Evolutionary conservation across 2,329 filamentous ascomycete species (phyloP).

Genomic region (Colletotrichum tanaceti): DNA sequence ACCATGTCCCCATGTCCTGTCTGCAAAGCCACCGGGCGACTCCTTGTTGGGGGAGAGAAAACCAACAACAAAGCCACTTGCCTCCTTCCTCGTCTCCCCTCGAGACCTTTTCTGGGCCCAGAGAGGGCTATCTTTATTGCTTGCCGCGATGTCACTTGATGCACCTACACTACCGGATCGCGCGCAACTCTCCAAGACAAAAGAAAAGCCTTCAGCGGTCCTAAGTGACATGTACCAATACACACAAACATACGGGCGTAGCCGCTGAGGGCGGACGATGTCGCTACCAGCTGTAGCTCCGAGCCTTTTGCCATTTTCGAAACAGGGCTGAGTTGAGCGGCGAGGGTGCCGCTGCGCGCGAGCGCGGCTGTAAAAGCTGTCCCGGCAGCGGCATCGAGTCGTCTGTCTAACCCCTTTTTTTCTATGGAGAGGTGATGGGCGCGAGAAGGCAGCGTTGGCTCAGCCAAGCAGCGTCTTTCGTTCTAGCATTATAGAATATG

Average conservation of each 20-base stretch:
- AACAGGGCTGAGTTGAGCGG: conserved; percentile 4
- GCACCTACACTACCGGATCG: conserved; percentile 10
- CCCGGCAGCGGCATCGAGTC: conserved; percentile 25
- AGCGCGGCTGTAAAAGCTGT: conserved; percentile 22
- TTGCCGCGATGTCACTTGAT: conserved; percentile 23
- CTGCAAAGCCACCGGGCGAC: conserved; percentile 9
- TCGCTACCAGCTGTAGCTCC: conserved; percentile 17
- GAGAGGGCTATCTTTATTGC: background rate
- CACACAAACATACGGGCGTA: conserved; percentile 9
- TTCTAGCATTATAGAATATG: conserved; percentile 30
- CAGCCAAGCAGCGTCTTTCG: conserved; percentile 11
- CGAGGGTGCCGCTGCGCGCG: background rate
- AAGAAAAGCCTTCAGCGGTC: conserved; percentile 5
- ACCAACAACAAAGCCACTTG: conserved; percentile 15
- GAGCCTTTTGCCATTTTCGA: conserved; percentile 19
- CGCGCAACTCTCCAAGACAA: background rate
- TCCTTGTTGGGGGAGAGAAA: background rate
- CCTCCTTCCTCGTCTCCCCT: conserved; percentile 24
- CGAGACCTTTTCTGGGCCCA: conserved; percentile 4
- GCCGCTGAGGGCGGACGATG: conserved; percentile 5
- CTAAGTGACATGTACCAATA: conserved; percentile 22
- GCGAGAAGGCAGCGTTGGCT: conserved; percentile 10
- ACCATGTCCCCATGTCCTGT: conserved; percentile 15
- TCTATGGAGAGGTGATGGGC: conserved; percentile 38
- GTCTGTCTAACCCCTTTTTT: conserved; percentile 4